phyloP scores from a whole-genome alignment of 2,329 filamentous ascomycete genomes.

The Aulographum hederae region DNA sequence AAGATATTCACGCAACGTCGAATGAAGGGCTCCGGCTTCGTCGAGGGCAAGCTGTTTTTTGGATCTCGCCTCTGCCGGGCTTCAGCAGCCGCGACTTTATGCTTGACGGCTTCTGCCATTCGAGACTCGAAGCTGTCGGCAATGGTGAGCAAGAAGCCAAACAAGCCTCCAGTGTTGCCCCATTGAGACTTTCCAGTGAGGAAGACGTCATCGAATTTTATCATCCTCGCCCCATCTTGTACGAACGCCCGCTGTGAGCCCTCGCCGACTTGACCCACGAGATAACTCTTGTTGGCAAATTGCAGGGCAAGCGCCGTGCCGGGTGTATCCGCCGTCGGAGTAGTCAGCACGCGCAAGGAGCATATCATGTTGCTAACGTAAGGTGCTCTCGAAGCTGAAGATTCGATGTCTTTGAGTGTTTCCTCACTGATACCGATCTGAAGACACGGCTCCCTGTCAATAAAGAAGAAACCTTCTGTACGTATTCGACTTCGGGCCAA shows the following conservation, averaged over 20 bases:
- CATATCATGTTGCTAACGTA: slow-evolving; percentile 42
- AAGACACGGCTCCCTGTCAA: not conserved
- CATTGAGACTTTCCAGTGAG: slow-evolving; percentile 62
- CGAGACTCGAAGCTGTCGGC: slow-evolving; percentile 43
- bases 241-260: slow-evolving; percentile 64
- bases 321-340: slow-evolving; percentile 73
- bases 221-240: slow-evolving; percentile 46
- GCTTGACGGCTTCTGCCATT: slow-evolving; percentile 19
- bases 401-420: not conserved
- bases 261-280: slow-evolving; percentile 70
- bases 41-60: slow-evolving; percentile 8
- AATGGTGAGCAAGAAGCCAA: slow-evolving; percentile 71
- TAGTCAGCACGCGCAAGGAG: slow-evolving; percentile 56
- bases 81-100: not conserved
- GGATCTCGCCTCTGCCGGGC: slow-evolving; percentile 2
- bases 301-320: slow-evolving; percentile 63
- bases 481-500: too few species aligned
- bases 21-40: slow-evolving; percentile 1
- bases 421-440: not conserved
- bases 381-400: not conserved
- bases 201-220: slow-evolving; percentile 60
- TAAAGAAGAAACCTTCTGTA: too few species aligned
- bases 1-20: slow-evolving; percentile 28
- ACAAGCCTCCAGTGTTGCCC: slow-evolving; percentile 59
- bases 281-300: slow-evolving; percentile 65